A percentile compares a stretch with the other conserved stretches of the same genome.
These are phyloP conservation scores for Hortiboletus flavorubellus DNA, from an alignment of 768 basidiomycete species.

Conservation along the genomic window DNA sequence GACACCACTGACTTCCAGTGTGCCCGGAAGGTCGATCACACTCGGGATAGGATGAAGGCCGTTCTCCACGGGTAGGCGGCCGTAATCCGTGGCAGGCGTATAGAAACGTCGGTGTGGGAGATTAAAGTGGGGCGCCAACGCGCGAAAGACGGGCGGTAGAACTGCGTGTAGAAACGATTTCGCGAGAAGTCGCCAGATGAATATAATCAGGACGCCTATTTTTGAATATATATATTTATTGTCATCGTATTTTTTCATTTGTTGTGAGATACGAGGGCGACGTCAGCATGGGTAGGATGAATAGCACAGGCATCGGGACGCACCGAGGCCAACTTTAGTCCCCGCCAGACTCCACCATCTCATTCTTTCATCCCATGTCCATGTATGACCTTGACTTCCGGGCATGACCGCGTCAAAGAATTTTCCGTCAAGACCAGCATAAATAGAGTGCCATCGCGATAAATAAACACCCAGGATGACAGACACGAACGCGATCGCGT, in stretches of 20 bases:
- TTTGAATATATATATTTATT: too few relatives aligned
- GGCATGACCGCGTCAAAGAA: slow-evolving; percentile 47
- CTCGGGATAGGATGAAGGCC: slow-evolving; percentile 74
- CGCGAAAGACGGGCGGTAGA: slow-evolving; percentile 83
- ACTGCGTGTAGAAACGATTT: slow-evolving; percentile 71
- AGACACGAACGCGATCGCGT: slow-evolving; percentile 90
- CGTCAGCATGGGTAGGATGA: not conserved
- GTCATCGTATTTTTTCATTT: not conserved
- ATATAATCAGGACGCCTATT: slow-evolving; percentile 74
- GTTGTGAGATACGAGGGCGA: not conserved
- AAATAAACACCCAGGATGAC: slow-evolving; percentile 75
- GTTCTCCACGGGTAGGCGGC: slow-evolving; percentile 55
- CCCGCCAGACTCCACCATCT: slow-evolving; percentile 38
- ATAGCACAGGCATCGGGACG: slow-evolving; percentile 2
- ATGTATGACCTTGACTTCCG: slow-evolving; percentile 46
- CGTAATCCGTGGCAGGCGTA: slow-evolving; percentile 88
- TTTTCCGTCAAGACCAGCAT: slow-evolving; percentile 37
- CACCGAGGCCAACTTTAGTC: slow-evolving; percentile 43
- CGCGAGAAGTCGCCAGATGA: slow-evolving; percentile 84
- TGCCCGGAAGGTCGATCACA: slow-evolving; percentile 71
- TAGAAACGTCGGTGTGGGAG: slow-evolving; percentile 88
- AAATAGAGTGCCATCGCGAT: slow-evolving; percentile 59
- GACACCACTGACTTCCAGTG: slow-evolving; percentile 39
- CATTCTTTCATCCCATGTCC: slow-evolving; percentile 32
- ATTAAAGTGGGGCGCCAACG: slow-evolving; percentile 59